These are phyloP conservation scores for maize (Zea mays) DNA, from an alignment of 176 grass and related monocot species.

Conservation along the genomic window Zm-B73-REFERENCE-NAM-5.0 NC_050104.1:27229501-27230000, in stretches of 20 bases:
- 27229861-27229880: neutral
- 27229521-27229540: too few species aligned
- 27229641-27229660: neutral
- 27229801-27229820: neutral
- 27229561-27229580: neutral
- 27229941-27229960: too few species aligned
- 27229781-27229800: neutral
- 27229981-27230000: too few species aligned
- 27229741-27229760: too few species aligned
- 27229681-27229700: too few species aligned
- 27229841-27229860: neutral
- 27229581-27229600: neutral
- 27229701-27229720: too few species aligned
- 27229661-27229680: too few species aligned
- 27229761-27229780: too few species aligned
- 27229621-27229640: neutral
- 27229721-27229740: too few species aligned
- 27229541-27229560: neutral
- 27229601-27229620: neutral
- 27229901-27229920: neutral
- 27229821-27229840: neutral
- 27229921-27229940: neutral
- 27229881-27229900: neutral
- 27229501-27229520: too few species aligned
- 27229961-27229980: too few species aligned